A percentile compares a stretch with the other conserved stretches of the same genome.
Conservation (phyloP, 345 rosid species). For the Aquilaria malaccensis region DNA sequence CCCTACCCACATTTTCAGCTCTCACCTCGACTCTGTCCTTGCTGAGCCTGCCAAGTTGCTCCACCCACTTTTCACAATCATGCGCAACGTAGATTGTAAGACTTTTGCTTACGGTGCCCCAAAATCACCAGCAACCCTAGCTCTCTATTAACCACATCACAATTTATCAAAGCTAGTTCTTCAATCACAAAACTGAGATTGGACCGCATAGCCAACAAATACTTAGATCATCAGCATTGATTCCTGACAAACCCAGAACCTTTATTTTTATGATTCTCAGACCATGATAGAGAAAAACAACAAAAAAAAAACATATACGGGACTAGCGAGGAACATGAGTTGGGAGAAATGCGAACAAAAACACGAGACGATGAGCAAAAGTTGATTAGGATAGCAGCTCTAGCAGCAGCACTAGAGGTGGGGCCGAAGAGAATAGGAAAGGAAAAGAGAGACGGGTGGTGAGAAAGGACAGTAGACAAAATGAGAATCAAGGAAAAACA, state of each 20-base stretch:
- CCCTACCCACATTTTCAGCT: too few species aligned
- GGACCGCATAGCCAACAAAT: slow-evolving; percentile 56
- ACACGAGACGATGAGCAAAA: slow-evolving; percentile 36
- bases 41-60: too few species aligned
- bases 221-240: slow-evolving; percentile 45
- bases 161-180: slow-evolving; percentile 59
- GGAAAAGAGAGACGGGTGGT: slow-evolving; percentile 55
- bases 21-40: too few species aligned
- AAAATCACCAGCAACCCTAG: slow-evolving; percentile 67
- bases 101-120: slow-evolving; percentile 38
- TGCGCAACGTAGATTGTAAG: too few species aligned
- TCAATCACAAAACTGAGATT: slow-evolving; percentile 43
- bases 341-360: slow-evolving; percentile 36
- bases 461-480: slow-evolving; percentile 41
- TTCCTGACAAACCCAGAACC: slow-evolving; percentile 47
- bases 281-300: slow-evolving; percentile 38
- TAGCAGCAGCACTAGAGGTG: neutral
- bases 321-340: slow-evolving; percentile 50
- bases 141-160: slow-evolving; percentile 68
- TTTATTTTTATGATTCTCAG: slow-evolving; percentile 32
- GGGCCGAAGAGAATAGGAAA: slow-evolving; percentile 33
- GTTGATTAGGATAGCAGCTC: slow-evolving; percentile 16
- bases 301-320: slow-evolving; percentile 40
- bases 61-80: too few species aligned
- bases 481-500: slow-evolving; percentile 26